A percentile compares a stretch with the other conserved stretches of the same genome.
phyloP scores from a whole-genome alignment of 2,329 filamentous ascomycete species.

The Sclerotiophoma versabilis region DNA sequence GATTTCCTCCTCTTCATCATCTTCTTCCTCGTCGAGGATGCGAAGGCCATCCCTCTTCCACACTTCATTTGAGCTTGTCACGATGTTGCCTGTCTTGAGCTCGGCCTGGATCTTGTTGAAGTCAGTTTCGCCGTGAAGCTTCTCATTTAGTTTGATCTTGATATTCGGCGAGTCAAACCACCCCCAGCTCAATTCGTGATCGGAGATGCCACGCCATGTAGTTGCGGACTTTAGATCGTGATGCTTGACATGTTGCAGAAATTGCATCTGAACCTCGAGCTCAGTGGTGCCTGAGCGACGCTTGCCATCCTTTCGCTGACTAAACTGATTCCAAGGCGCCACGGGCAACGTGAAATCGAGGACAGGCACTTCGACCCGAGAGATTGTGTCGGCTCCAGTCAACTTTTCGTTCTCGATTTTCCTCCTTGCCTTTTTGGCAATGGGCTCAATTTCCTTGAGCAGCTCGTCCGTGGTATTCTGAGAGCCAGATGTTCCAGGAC shows the following conservation, averaged over 20 bases:
- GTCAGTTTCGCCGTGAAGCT: constrained; percentile 51
- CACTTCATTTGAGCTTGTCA: constrained; percentile 52
- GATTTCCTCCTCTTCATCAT: constrained; percentile 49
- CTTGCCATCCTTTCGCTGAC: constrained; percentile 16
- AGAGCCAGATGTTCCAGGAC: constrained; percentile 16
- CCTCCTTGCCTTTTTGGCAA: constrained; percentile 47
- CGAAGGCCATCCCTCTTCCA: constrained; percentile 60
- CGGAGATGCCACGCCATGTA: constrained; percentile 53
- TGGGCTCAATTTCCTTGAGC: constrained; percentile 44
- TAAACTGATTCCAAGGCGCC: constrained; percentile 57
- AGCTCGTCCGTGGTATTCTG: constrained; percentile 44
- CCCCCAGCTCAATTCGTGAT: constrained; percentile 54
- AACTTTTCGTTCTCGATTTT: constrained; percentile 55
- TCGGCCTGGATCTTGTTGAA: constrained; percentile 47
- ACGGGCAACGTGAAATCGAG: constrained; percentile 54
- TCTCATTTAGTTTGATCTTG: constrained; percentile 48
- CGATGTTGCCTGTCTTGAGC: constrained; percentile 40
- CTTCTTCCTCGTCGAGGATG: constrained; percentile 50
- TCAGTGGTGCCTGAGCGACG: constrained; percentile 25
- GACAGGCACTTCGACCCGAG: constrained; percentile 57
- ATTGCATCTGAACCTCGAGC: constrained; percentile 39
- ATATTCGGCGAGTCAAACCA: constrained; percentile 55
- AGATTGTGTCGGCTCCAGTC: constrained; percentile 55
- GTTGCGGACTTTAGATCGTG: constrained; percentile 36
- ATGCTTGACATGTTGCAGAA: constrained; percentile 47